Conservation (phyloP, 2,329 filamentous ascomycete genomes). For the Aureobasidium sp. region DNA sequence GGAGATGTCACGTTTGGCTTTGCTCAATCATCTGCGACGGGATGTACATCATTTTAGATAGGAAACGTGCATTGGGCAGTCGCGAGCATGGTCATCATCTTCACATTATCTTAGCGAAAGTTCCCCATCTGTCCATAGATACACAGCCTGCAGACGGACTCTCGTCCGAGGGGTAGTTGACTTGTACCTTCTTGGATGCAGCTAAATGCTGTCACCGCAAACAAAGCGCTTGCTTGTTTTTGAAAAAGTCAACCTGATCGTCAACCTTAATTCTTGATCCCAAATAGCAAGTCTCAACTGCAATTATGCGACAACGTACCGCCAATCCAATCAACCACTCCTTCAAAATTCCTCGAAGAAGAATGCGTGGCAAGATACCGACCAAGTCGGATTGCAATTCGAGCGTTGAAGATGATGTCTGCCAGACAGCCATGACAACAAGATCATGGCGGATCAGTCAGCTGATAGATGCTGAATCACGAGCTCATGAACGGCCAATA, state of each 20-base stretch:
- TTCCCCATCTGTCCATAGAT: not conserved
- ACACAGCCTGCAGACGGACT: not conserved
- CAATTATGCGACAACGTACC: not conserved
- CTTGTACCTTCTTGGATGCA: not conserved
- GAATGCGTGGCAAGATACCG: not conserved
- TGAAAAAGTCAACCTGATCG: not conserved
- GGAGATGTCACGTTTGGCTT: constrained; percentile 12
- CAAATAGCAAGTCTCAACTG: not conserved
- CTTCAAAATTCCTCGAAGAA: not conserved
- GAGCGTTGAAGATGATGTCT: not conserved
- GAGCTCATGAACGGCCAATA: not conserved
- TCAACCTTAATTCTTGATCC: not conserved
- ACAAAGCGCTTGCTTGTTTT: not conserved
- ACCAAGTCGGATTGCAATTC: not conserved
- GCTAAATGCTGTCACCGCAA: not conserved
- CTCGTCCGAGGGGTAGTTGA: not conserved
- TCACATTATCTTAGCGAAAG: constrained; percentile 5
- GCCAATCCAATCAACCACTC: not conserved
- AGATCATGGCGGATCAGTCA: not conserved
- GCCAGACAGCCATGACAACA: not conserved
- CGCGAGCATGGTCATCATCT: not conserved
- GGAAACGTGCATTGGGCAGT: constrained; percentile 1
- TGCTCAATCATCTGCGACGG: constrained; percentile 3
- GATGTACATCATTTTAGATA: constrained; percentile 9
- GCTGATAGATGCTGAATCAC: not conserved